Evolutionary conservation across 306 rosid genomes (phyloP).

Genomic region (Oxytropis ochrocephala): DNA sequence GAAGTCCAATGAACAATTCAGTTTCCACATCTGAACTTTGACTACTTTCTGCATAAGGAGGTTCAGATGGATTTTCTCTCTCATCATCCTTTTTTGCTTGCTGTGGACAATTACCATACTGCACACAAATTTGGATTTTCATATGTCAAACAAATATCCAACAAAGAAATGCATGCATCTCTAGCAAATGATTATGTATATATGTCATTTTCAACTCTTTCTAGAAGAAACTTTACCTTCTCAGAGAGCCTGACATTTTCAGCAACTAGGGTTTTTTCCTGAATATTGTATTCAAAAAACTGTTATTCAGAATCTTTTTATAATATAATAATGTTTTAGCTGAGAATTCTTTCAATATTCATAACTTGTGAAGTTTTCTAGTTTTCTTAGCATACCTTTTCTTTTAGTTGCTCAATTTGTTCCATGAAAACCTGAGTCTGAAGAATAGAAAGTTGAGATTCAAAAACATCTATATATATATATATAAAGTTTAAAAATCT

Average conservation of each 20-base stretch:
- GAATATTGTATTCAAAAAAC: slow-evolving; percentile 12
- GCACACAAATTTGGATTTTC: slow-evolving; percentile 21
- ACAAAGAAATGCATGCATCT: neutral
- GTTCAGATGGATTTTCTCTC: slow-evolving; percentile 14
- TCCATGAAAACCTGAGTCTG: slow-evolving; percentile 60
- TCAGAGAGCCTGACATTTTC: slow-evolving; percentile 54
- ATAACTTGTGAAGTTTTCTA: neutral
- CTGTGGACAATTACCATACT: slow-evolving; percentile 25
- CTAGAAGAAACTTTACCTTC: slow-evolving; percentile 44
- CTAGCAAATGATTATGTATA: no score
- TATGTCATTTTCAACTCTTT: no score
- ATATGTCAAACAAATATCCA: neutral
- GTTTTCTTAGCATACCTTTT: slow-evolving; percentile 60
- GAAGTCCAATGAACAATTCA: slow-evolving; percentile 68
- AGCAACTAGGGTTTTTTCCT: slow-evolving; percentile 51
- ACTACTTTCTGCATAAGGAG: slow-evolving; percentile 28
- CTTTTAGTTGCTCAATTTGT: slow-evolving; percentile 48
- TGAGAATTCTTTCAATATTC: neutral
- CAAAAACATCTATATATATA: neutral
- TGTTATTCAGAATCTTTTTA: neutral
- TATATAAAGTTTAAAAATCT: neutral
- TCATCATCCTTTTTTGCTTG: slow-evolving; percentile 3
- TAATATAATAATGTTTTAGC: no score
- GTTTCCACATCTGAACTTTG: slow-evolving; percentile 75
- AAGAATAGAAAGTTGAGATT: neutral